Conservation (phyloP, 805 yeast species). For the Candida parachauliodes region DNA sequence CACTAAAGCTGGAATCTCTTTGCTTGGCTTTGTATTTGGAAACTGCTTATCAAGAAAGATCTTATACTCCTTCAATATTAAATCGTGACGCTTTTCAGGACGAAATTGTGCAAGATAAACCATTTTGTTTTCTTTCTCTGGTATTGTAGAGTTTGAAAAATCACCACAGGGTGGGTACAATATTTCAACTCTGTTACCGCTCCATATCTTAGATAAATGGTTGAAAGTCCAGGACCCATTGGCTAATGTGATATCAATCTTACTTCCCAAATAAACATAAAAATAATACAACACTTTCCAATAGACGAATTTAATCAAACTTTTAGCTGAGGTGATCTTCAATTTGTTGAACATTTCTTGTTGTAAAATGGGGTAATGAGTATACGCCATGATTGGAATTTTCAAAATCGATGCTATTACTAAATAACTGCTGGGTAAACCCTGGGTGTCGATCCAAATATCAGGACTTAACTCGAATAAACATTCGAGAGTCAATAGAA, state of each 20-base stretch:
- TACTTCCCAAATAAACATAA: constrained; percentile 66
- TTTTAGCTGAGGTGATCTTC: constrained; percentile 21
- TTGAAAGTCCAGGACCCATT: constrained; percentile 91
- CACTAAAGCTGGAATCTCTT: constrained; percentile 51
- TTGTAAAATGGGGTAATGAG: constrained; percentile 93
- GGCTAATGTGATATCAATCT: constrained; percentile 61
- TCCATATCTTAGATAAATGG: constrained; percentile 71
- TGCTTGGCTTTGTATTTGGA: constrained; percentile 14
- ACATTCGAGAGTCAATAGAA: constrained; percentile 67
- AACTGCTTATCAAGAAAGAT: constrained; percentile 38
- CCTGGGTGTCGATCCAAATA: constrained; percentile 92
- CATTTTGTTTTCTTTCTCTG: constrained; percentile 24
- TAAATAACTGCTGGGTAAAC: constrained; percentile 84
- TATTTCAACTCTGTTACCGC: constrained; percentile 39
- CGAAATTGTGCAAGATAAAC: constrained; percentile 87
- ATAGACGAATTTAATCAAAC: constrained; percentile 43
- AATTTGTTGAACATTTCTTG: constrained; percentile 77
- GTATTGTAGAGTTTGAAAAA: constrained; percentile 43
- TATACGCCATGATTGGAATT: constrained; percentile 80
- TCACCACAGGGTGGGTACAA: constrained; percentile 86
- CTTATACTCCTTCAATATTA: constrained; percentile 64
- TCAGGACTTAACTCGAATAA: constrained; percentile 71
- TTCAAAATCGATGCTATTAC: constrained; percentile 51
- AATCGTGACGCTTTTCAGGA: constrained; percentile 85
- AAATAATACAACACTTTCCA: constrained; percentile 66